Evolutionary conservation across 108 stramenopile genomes (phyloP).

Genomic region (Nitzschia sp.): DNA sequence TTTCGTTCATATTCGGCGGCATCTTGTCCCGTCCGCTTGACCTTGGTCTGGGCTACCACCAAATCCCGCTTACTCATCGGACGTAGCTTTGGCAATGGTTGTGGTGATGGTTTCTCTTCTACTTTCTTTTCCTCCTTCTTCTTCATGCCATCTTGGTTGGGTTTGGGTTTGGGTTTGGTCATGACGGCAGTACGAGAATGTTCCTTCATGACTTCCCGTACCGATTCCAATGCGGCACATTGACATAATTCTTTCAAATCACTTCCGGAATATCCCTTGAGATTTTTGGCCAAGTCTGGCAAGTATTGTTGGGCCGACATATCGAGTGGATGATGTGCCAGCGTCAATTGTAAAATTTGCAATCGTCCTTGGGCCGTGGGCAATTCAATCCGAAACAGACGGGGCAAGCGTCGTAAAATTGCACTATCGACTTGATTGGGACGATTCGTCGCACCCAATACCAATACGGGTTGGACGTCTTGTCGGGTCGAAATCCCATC

Average conservation of each 20-base stretch:
- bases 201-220: slow-evolving; percentile 79
- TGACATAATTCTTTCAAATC: slow-evolving; percentile 96
- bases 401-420: slow-evolving; percentile 93
- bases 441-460: slow-evolving; percentile 95
- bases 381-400: slow-evolving; percentile 82
- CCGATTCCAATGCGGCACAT: slow-evolving; percentile 87
- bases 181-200: slow-evolving; percentile 47
- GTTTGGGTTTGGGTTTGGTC: slow-evolving; percentile 11
- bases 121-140: slow-evolving; percentile 24
- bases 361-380: slow-evolving; percentile 67
- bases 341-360: slow-evolving; percentile 79
- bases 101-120: too few species aligned
- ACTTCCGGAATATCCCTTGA: slow-evolving; percentile 89
- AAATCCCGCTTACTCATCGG: slow-evolving; percentile 69
- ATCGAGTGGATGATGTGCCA: slow-evolving; percentile 59
- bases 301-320: slow-evolving; percentile 46
- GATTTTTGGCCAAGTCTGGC: slow-evolving; percentile 61
- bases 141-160: slow-evolving; percentile 2
- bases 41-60: slow-evolving; percentile 64
- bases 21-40: slow-evolving; percentile 76
- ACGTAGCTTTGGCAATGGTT: slow-evolving; percentile 36
- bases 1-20: slow-evolving; percentile 55
- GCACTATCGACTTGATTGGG: slow-evolving; percentile 93
- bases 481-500: slow-evolving; percentile 72
- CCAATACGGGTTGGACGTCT: slow-evolving; percentile 63